Evolutionary conservation across 768 basidiomycete species (phyloP).

Genomic region (Suillus subaureus): DNA sequence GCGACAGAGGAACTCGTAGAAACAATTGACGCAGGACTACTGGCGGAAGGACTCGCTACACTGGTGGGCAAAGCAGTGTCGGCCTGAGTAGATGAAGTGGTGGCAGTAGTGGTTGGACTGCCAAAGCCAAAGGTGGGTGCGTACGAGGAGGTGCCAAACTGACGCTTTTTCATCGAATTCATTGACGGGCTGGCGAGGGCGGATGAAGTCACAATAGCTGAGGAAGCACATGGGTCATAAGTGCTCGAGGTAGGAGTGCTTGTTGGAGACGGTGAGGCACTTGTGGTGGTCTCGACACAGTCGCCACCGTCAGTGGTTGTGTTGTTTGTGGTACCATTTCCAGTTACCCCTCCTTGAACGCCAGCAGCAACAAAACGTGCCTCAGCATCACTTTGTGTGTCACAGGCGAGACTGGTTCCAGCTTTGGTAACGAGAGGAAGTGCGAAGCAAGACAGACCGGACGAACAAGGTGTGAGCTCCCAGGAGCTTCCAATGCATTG

Average conservation of each 20-base stretch:
- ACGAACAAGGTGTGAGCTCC: conserved; percentile 32
- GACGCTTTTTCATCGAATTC: conserved; percentile 10
- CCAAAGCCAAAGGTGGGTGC: conserved; percentile 13
- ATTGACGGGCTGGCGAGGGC: conserved; percentile 1
- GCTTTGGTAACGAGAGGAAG: conserved; percentile 43
- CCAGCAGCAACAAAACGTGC: conserved; percentile 44
- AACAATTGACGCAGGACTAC: not conserved
- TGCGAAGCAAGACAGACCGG: conserved; percentile 38
- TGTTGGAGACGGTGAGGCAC: not conserved
- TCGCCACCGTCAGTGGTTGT: conserved; percentile 5
- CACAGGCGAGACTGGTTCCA: conserved; percentile 52
- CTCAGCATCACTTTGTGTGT: conserved; percentile 45
- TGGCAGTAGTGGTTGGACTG: conserved; percentile 11
- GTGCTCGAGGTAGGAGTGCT: not conserved
- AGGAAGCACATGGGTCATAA: not conserved
- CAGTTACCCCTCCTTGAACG: conserved; percentile 45
- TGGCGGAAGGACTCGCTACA: not conserved
- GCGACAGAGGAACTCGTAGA: not conserved
- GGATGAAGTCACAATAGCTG: not conserved
- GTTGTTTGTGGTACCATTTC: conserved; percentile 22
- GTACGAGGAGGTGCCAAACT: conserved; percentile 7
- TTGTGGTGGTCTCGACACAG: conserved; percentile 3
- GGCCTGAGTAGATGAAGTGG: conserved; percentile 1
- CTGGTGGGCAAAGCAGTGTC: not conserved
- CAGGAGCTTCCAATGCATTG: conserved; percentile 43